A percentile compares a stretch with the other conserved stretches of the same genome.
These are phyloP conservation scores for Hirschioporus abietinus DNA, from an alignment of 768 basidiomycete species.

Conservation along the genomic window DNA sequence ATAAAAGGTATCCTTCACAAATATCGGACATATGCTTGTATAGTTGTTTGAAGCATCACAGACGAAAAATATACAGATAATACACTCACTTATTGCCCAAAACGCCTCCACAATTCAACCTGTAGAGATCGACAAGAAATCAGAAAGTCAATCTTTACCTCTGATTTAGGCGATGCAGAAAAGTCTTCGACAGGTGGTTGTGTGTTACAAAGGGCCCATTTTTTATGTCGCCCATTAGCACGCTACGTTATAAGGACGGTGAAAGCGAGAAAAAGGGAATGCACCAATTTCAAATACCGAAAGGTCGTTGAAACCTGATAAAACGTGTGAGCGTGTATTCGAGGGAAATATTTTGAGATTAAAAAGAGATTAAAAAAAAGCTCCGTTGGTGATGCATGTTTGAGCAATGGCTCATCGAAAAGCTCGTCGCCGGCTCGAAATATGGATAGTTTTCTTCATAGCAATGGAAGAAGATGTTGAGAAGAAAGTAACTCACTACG, in stretches of 20 bases:
- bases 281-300: conserved; percentile 3
- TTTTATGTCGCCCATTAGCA: conserved; percentile 32
- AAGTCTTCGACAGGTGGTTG: conserved; percentile 38
- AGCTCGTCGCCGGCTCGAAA: conserved; percentile 64
- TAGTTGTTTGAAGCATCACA: conserved; percentile 43
- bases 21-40: conserved; percentile 77
- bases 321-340: not conserved
- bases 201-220: conserved; percentile 29
- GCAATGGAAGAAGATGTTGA: conserved; percentile 17
- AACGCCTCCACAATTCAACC: conserved; percentile 7
- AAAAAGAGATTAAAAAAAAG: conserved; percentile 20
- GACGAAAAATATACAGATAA: conserved; percentile 17
- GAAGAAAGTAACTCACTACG: conserved; percentile 26
- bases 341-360: conserved; percentile 6
- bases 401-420: conserved; percentile 64
- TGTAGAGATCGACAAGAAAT: not conserved
- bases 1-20: conserved; percentile 49
- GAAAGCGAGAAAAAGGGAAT: not conserved
- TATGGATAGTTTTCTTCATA: conserved; percentile 67
- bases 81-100: conserved; percentile 5
- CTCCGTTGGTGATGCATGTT: conserved; percentile 70
- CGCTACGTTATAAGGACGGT: conserved; percentile 28
- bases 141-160: conserved; percentile 7
- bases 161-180: not conserved
- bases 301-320: not conserved